Percentiles rank a stretch among this genome's conserved stretches.
Evolutionary conservation across 2,329 filamentous ascomycete genomes (phyloP).

Genomic region (Microdochium nivale): DNA sequence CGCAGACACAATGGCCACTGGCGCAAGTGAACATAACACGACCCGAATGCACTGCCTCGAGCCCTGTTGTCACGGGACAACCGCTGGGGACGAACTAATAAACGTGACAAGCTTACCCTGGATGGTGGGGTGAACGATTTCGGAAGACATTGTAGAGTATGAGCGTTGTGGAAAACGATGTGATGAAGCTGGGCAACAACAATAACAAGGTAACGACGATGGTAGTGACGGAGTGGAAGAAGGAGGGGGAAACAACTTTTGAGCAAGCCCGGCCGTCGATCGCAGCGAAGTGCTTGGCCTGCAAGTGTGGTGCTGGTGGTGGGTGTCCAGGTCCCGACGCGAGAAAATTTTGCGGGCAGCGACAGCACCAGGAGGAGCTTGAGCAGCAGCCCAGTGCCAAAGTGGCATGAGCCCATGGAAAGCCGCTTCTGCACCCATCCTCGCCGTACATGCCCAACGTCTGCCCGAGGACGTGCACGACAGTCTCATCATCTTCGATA

Average conservation of each 20-base stretch:
- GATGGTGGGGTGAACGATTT: constrained; percentile 49
- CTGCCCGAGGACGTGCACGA: background rate
- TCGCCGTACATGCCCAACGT: background rate
- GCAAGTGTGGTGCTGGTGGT: background rate
- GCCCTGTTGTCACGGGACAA: too few relatives aligned
- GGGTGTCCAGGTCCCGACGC: background rate
- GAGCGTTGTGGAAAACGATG: background rate
- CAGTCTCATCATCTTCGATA: background rate
- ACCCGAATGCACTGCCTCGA: too few relatives aligned
- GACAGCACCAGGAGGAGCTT: too few relatives aligned
- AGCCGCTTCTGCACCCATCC: background rate
- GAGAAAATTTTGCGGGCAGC: background rate
- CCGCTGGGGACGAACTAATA: constrained; percentile 2
- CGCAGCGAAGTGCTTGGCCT: background rate
- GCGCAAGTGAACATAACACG: too few relatives aligned
- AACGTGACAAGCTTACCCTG: constrained; percentile 38
- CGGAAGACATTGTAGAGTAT: constrained; percentile 33
- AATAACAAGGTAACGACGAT: background rate
- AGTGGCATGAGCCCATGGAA: background rate
- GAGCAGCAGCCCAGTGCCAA: background rate
- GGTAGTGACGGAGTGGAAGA: background rate
- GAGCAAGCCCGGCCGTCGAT: background rate
- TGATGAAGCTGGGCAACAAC: background rate
- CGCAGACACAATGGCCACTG: too few relatives aligned
- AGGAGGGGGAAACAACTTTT: background rate